phyloP scores from a whole-genome alignment of 2,329 filamentous ascomycete species.

The Botryotinia calthae region DNA sequence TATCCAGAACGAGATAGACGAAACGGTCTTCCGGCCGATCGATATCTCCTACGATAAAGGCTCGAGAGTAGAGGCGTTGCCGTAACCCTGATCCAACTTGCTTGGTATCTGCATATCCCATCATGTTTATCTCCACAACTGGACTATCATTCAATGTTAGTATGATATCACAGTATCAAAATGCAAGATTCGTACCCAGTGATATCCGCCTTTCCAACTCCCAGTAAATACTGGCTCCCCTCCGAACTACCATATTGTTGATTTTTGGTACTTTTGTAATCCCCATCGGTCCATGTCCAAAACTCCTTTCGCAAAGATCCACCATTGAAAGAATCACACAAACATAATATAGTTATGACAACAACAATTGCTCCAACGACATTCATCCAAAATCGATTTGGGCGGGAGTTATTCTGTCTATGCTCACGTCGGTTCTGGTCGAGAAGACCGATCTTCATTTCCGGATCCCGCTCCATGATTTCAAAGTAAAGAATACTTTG shows the following conservation, averaged over 20 bases:
- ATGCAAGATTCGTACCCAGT: slow-evolving; percentile 52
- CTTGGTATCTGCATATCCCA: slow-evolving; percentile 84
- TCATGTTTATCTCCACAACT: slow-evolving; percentile 86
- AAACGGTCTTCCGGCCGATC: slow-evolving; percentile 68
- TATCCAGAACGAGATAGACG: slow-evolving; percentile 84
- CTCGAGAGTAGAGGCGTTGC: slow-evolving; percentile 82
- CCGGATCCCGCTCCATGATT: slow-evolving; percentile 3
- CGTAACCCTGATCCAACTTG: slow-evolving; percentile 82
- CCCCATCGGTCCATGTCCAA: slow-evolving; percentile 18
- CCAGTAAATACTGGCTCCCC: slow-evolving; percentile 54
- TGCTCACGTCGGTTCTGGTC: slow-evolving; percentile 1
- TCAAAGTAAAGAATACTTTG: not conserved
- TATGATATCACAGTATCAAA: not conserved
- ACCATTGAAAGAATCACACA: not conserved
- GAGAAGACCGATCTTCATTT: slow-evolving; percentile 16
- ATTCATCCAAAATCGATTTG: not conserved
- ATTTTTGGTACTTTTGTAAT: not conserved
- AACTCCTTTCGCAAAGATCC: slow-evolving; percentile 5
- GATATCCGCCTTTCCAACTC: slow-evolving; percentile 70
- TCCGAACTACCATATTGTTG: slow-evolving; percentile 22
- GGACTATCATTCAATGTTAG: slow-evolving; percentile 50
- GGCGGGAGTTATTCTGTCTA: not conserved
- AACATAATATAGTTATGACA: not conserved
- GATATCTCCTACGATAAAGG: slow-evolving; percentile 79
- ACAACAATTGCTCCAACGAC: not conserved